Base-by-base conservation (phyloP, 2,329 filamentous ascomycete species). In the Lasiodiplodia citricola region DNA sequence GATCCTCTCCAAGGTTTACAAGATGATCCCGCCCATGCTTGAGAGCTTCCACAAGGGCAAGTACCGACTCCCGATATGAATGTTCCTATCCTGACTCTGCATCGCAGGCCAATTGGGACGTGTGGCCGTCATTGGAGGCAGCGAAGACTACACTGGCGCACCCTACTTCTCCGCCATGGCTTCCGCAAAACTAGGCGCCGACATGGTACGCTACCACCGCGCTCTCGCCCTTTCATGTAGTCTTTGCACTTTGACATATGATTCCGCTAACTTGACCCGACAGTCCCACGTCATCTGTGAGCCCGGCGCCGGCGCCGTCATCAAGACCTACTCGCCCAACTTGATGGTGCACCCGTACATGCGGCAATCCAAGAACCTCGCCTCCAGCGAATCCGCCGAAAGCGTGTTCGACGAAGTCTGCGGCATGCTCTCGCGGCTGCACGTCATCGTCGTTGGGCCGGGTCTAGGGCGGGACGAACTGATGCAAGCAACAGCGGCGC, bases 81-180 rank as follows among this genome's bases (percentile, higher is more conserved):
- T 10, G 4, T 23, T 4, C 14, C 2, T 10, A 35, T 52, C 50
- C 72, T 77, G 71, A 79, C 8, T 28, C 4, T 51, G 5, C 23
- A n/a, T 4, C 74, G 2, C 37, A 97, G 95, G 96, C 70, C 95
- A 98, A 81, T 86, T 97, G 72, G 96, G 96, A 5, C 89, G 96
- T 67, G 90, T 99, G 66, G 96, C 90, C 65, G 96, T 99, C 69
- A 96, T 99, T 72, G 96, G 96, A 64, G 96, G 96, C 51, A 97
- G 93, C 77, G 90, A 95, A 78, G 95, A 98, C 81, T 99, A 98
- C 79, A 97, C 96, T 1, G 96, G 96, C 47, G 96, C 96, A 69
- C 96, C 96, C 14, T 99, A 97, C 83, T 99, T 99, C 82, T 97
- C 95, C 23, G 94, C 95, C 72, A 97, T 97, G 90, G 96, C 96